Conservation (phyloP, 148 eudicot species). For the Vaccinium corymbosum region DNA sequence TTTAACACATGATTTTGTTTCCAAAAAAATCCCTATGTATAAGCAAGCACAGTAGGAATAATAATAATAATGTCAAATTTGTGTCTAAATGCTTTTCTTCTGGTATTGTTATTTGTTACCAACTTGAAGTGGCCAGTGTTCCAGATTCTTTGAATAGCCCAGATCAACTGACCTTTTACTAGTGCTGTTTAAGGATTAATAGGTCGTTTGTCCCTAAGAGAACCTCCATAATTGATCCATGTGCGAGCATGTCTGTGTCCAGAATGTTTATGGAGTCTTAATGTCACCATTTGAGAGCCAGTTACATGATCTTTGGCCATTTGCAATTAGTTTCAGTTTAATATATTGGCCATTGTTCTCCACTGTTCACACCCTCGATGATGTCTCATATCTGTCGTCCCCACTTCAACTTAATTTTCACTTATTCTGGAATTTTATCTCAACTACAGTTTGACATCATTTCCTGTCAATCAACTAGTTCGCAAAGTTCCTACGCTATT, state of each 20-base stretch:
- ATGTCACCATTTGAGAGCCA: background rate
- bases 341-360: background rate
- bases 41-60: background rate
- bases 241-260: background rate
- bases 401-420: background rate
- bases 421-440: background rate
- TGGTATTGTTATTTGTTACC: background rate
- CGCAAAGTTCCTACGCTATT: background rate
- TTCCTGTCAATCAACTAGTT: background rate
- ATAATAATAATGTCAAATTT: background rate
- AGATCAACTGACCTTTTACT: background rate
- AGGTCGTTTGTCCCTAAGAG: background rate
- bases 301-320: background rate
- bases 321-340: background rate
- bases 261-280: background rate
- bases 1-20: background rate
- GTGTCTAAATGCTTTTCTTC: background rate
- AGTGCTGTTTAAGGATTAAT: background rate
- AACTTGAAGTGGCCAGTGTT: background rate
- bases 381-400: background rate
- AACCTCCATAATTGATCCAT: background rate
- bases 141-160: background rate
- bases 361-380: background rate
- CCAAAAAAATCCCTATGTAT: background rate
- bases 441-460: background rate